Percentiles rank a stretch among this genome's conserved stretches.
phyloP scores from a whole-genome alignment of 2,329 filamentous ascomycete genomes.

The Aspergillus flavus region DNA sequence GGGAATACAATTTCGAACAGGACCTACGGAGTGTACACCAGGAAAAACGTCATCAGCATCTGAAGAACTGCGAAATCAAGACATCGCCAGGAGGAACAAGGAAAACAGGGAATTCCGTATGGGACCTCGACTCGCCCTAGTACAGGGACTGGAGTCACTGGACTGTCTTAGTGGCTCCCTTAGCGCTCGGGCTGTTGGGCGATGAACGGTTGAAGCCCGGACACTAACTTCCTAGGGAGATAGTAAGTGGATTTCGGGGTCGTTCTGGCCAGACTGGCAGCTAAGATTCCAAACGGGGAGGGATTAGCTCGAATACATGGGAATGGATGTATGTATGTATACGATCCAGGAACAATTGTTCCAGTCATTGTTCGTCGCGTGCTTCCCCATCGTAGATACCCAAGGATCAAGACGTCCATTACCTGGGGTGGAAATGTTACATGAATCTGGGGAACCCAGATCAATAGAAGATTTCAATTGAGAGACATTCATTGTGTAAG shows the following conservation, averaged over 20 bases:
- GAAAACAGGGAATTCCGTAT: constrained; percentile 8
- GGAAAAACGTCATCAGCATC: not conserved
- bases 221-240: constrained; percentile 5
- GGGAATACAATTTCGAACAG: not conserved
- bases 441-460: not conserved
- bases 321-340: not conserved
- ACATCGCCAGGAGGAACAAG: not conserved
- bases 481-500: constrained; percentile 9
- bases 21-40: not conserved
- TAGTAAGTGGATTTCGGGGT: constrained; percentile 2
- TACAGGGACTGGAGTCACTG: constrained; percentile 12
- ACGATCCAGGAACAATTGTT: constrained; percentile 1
- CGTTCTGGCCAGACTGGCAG: constrained; percentile 10
- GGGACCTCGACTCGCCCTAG: constrained; percentile 14
- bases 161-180: constrained; percentile 16
- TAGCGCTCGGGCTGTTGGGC: constrained; percentile 15
- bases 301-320: not conserved
- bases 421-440: not conserved
- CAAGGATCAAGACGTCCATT: not conserved
- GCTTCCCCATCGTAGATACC: not conserved
- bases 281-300: not conserved
- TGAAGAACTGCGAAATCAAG: not conserved
- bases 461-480: not conserved
- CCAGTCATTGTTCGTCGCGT: not conserved
- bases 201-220: constrained; percentile 12